Evolutionary conservation across 108 stramenopile genomes (phyloP).

Genomic region (Seminavis robusta): DNA sequence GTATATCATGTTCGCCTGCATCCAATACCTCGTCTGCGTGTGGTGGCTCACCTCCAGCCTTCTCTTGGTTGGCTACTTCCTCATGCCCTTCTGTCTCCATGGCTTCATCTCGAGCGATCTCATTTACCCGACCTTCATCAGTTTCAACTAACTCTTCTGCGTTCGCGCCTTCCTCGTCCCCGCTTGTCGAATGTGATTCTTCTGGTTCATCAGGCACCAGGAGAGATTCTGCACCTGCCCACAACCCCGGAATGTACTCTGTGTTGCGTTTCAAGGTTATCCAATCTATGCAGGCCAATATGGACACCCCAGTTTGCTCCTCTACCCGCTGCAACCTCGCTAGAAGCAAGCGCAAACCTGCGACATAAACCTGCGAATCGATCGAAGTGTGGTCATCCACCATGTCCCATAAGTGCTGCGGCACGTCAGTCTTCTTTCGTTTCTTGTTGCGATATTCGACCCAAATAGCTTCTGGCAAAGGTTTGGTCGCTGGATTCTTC

Average conservation of each 20-base stretch:
- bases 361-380: background rate
- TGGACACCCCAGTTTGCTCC: background rate
- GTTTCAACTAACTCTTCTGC: too few relatives aligned
- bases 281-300: conserved; percentile 2
- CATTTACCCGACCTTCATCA: too few relatives aligned
- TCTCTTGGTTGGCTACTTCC: too few relatives aligned
- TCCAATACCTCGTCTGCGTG: too few relatives aligned
- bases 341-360: background rate
- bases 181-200: too few relatives aligned
- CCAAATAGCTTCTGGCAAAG: background rate
- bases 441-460: background rate
- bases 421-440: background rate
- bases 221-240: too few relatives aligned
- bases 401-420: background rate
- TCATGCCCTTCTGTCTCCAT: too few relatives aligned
- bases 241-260: background rate
- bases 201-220: too few relatives aligned
- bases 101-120: too few relatives aligned
- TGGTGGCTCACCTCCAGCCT: too few relatives aligned
- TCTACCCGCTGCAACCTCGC: background rate
- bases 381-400: conserved; percentile 2
- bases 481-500: background rate
- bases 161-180: too few relatives aligned
- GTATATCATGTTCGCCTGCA: too few relatives aligned
- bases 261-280: background rate